Evolutionary conservation across 2,329 filamentous ascomycete species (phyloP), one percentile per base, ranked within the genome.

Genomic region (Neonectria coccinea): DNA sequence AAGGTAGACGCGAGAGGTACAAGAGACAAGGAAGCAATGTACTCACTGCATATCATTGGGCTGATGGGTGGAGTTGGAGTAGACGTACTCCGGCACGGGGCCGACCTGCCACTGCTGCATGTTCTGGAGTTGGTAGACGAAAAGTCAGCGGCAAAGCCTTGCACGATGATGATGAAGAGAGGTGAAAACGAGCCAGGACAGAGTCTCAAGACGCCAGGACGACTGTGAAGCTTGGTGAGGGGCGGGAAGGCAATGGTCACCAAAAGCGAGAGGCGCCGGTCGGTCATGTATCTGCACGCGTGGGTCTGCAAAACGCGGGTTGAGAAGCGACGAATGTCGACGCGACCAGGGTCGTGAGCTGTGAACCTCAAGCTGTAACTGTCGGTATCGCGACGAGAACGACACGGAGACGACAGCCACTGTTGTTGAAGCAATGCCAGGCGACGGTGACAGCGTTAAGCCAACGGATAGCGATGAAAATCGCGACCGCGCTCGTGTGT

Each of bases 71-170:
- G 81, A 80, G 79, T 83, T 84, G 76, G 82, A 79, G 80, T 85
- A 86, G 73, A 87, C 82, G 80, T 86, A 86, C 79, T 86, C 85
- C 80, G 85, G 85, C 79, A 88, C 82, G 72, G 85, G 85, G 80
- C 85, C 84, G 78, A 88, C 84, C 79, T 87, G 84, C 85, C 85
- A 88, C 79, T 87, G 85, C 81, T 88, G 84, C 85, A 88, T 88
- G 79, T 79, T 84, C 84, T 86, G 75, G 65, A 67, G 66, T 66
- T 54, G 62, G 55, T 64, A 62, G 62, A 68, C 55, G 60, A 71
- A 73, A 72, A 67, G 61, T 77, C 67, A 72, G 71, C 67, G 50
- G 54, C 50, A 55, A 57, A 42, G 48, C 25, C 53, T 65, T 58
- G 33, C 50, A 55, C 53, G 47, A 54, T 62, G n/a, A 48, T 44